Evolutionary conservation across 305 asterid genomes (phyloP).

Genomic region (Striga hermonthica): DNA sequence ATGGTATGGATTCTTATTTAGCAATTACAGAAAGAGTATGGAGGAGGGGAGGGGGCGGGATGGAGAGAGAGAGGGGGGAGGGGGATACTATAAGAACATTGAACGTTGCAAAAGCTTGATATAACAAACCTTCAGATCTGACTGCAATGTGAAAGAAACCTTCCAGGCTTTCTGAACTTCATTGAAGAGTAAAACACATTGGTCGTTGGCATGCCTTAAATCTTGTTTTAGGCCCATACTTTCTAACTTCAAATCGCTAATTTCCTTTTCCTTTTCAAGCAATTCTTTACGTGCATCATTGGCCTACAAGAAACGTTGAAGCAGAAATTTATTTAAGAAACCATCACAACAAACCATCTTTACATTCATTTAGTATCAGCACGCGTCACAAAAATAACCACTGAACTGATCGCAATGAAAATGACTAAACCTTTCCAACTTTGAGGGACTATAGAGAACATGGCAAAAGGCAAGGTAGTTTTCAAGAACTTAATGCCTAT

Average conservation of each 20-base stretch:
- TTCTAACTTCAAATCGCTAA: constrained; percentile 67
- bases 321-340: constrained; percentile 31
- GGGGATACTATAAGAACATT: constrained; percentile 4
- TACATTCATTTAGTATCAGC: constrained; percentile 22
- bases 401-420: background rate
- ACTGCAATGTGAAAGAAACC: constrained; percentile 86
- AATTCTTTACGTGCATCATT: constrained; percentile 92
- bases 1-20: background rate
- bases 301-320: constrained; percentile 55
- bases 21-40: background rate
- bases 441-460: background rate
- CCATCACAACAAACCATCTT: constrained; percentile 23
- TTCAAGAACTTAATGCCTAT: constrained; percentile 16
- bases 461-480: constrained; percentile 18
- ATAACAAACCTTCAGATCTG: constrained; percentile 84
- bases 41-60: no score
- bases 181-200: constrained; percentile 85
- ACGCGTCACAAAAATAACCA: constrained; percentile 27
- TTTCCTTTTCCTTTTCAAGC: constrained; percentile 86
- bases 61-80: background rate
- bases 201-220: constrained; percentile 79
- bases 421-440: no score
- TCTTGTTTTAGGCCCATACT: constrained; percentile 60
- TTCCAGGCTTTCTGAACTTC: constrained; percentile 99
- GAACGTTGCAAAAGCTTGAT: background rate